Conservation (phyloP, 148 eudicot species). For the Agrostemma githago region DNA sequence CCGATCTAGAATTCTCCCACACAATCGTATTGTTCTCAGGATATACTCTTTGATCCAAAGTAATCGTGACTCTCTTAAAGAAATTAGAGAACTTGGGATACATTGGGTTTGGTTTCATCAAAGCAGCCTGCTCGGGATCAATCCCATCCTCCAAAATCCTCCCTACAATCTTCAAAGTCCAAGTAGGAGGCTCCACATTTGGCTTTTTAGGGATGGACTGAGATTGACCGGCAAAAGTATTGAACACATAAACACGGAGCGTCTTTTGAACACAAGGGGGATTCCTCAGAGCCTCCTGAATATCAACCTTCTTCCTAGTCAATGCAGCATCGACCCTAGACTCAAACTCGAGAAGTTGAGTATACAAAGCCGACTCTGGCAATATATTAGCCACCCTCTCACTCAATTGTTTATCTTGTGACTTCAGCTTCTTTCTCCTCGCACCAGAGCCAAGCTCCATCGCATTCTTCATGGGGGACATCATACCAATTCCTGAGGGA, state of each 20-base stretch:
- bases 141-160: constrained; percentile 86
- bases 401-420: constrained; percentile 64
- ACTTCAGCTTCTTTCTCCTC: constrained; percentile 75
- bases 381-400: constrained; percentile 74
- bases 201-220: constrained; percentile 64
- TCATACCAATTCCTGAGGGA: constrained; percentile 32
- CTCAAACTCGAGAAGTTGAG: constrained; percentile 94
- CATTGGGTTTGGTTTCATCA: constrained; percentile 56
- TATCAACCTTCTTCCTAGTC: constrained; percentile 76
- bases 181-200: constrained; percentile 76
- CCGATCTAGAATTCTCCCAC: constrained; percentile 79
- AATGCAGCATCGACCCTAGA: constrained; percentile 90
- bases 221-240: constrained; percentile 74
- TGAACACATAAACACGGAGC: constrained; percentile 83
- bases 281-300: constrained; percentile 82
- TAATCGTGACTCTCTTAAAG: constrained; percentile 72
- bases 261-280: constrained; percentile 82
- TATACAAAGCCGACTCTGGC: constrained; percentile 90
- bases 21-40: constrained; percentile 82
- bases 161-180: constrained; percentile 89
- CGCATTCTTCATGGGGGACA: constrained; percentile 57
- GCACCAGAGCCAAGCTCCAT: constrained; percentile 73
- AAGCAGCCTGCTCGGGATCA: constrained; percentile 71
- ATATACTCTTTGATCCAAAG: constrained; percentile 76
- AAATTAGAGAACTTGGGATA: constrained; percentile 85